These are phyloP conservation scores for Xanthoceras sorbifolium DNA, from an alignment of 345 rosid genomes.

Conservation along the genomic window DNA sequence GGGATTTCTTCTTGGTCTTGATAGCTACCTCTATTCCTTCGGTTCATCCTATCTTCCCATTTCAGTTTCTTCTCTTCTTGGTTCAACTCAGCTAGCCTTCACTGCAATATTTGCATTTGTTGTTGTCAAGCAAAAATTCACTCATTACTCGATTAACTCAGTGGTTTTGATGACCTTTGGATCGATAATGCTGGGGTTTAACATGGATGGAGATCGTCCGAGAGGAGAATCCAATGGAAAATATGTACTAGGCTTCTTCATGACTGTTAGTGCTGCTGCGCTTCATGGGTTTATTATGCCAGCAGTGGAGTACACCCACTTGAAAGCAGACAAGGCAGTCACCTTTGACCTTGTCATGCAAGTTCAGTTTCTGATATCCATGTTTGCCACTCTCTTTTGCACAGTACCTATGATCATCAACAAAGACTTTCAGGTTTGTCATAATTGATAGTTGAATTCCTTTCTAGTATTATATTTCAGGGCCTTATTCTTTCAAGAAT, in stretches of 20 bases:
- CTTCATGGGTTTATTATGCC: constrained; percentile 7
- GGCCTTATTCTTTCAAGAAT: no score
- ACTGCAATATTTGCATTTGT: background rate
- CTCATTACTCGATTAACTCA: background rate
- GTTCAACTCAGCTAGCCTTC: background rate
- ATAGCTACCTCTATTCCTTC: background rate
- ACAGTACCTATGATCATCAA: constrained; percentile 2
- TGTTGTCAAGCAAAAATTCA: constrained; percentile 2
- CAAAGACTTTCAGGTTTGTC: background rate
- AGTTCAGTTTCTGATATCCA: background rate
- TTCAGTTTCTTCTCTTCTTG: background rate
- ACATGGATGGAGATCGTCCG: constrained; percentile 1
- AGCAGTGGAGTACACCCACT: background rate
- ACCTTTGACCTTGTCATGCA: constrained; percentile 2
- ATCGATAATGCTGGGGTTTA: background rate
- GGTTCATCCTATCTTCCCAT: background rate
- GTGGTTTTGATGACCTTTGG: constrained; percentile 9
- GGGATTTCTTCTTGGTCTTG: constrained; percentile 4
- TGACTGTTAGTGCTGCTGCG: constrained; percentile 1
- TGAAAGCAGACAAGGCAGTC: constrained; percentile 7
- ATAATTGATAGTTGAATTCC: background rate
- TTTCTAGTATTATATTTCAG: background rate
- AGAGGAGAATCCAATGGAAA: background rate
- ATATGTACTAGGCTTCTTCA: background rate
- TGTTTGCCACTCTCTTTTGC: constrained; percentile 15